Evolutionary conservation across 345 rosid species (phyloP), one percentile per base, ranked within the genome.

Genomic region (Excoecaria cochinchinensis): DNA sequence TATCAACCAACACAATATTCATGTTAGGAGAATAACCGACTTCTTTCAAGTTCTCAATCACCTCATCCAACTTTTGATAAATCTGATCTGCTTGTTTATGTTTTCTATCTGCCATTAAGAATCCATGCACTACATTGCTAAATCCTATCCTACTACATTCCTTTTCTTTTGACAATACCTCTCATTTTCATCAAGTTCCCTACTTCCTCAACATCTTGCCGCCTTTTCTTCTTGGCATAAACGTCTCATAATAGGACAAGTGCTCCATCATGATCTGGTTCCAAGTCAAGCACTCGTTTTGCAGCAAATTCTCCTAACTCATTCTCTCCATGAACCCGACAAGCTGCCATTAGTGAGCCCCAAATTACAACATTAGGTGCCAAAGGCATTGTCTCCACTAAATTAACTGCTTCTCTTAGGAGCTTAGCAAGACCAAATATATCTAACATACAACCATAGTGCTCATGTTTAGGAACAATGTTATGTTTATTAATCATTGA

Each of bases 21-120:
- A 73, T 70, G 62, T 85, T 56, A 22, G 83, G 81, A 58, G 46
- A 60, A 53, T 81, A 83, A 59, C 88, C 80, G 62, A 31, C 59
- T 5, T 52, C 25, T 67, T 79, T 85, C 65, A 83, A 72, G 58
- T 70, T 72, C 64, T 56, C 9, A 55, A 81, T 77, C 73, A 85
- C 86, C 74, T 84, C 85, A 53, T 85, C 80, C 46, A 87, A 77
- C 83, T 84, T 86, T 25, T 76, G 59, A 51, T 79, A 87, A 58
- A 86, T 84, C 77, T 67, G 70, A 67, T 80, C 77, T 24, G 82
- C 72, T 22, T 83, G 76, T 50, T 80, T 69, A 65, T 87, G 92
- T 22, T 78, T 86, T 76, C 78, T 86, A 75, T 89, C 90, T 69
- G 82, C 88, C 53, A 81, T 71, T 57, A 82, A 66, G 31, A 75